Evolutionary conservation across 768 basidiomycete species (phyloP).

Genomic region (Lactifluus rugatus): DNA sequence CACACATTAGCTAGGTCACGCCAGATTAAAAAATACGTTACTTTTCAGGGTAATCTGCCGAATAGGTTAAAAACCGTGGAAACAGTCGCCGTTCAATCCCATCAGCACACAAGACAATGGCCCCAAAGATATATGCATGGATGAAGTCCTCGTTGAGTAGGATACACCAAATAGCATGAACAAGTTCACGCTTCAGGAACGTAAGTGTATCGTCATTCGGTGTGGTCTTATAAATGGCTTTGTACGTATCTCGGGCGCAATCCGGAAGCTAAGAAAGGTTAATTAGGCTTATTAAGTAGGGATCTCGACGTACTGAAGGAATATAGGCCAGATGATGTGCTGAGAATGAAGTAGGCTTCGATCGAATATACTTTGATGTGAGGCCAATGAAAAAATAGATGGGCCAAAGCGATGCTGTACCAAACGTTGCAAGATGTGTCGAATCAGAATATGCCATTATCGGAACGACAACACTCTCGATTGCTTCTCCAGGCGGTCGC

Average conservation of each 20-base stretch:
- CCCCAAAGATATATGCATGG: slow-evolving; percentile 24
- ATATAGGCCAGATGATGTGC: background rate
- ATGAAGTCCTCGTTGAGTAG: slow-evolving; percentile 22
- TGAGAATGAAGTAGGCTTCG: slow-evolving; percentile 11
- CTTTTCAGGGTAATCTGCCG: slow-evolving; percentile 32
- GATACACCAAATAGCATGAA: slow-evolving; percentile 25
- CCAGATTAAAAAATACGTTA: slow-evolving; percentile 2
- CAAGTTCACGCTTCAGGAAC: slow-evolving; percentile 27
- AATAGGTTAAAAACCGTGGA: slow-evolving; percentile 25
- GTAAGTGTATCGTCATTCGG: slow-evolving; percentile 10
- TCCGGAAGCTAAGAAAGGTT: slow-evolving; percentile 24
- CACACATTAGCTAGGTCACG: background rate
- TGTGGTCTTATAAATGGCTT: too few species aligned
- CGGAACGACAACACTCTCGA: too few species aligned
- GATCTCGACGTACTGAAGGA: background rate
- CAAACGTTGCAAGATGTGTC: slow-evolving; percentile 24
- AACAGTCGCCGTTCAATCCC: slow-evolving; percentile 22
- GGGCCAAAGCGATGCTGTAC: slow-evolving; percentile 22
- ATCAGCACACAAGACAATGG: slow-evolving; percentile 24
- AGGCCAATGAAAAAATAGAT: slow-evolving; percentile 5
- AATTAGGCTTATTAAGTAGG: too few species aligned
- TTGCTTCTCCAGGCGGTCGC: too few species aligned
- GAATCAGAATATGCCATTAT: slow-evolving; percentile 19
- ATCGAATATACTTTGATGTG: slow-evolving; percentile 16
- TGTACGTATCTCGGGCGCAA: slow-evolving; percentile 23